A percentile compares a stretch with the other conserved stretches of the same genome.
These are phyloP conservation scores for Colletotrichum tanaceti DNA, from an alignment of 2,329 filamentous ascomycete species.

Conservation along the genomic window DNA sequence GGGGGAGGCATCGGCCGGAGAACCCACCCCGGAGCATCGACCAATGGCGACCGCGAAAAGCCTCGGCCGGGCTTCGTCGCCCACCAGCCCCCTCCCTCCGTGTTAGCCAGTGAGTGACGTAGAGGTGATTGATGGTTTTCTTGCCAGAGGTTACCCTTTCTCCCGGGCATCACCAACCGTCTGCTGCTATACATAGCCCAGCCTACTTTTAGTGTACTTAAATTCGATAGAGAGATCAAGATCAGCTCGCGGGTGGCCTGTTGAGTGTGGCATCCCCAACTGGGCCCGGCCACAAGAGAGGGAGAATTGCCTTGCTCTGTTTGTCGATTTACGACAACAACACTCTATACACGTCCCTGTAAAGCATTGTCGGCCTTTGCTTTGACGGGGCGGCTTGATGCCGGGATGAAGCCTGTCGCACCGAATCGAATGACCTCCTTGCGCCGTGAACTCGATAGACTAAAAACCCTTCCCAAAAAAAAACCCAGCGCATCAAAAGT, in stretches of 20 bases:
- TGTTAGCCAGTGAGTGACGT: constrained; percentile 37
- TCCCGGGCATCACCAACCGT: constrained; percentile 5
- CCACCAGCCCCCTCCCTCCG: constrained; percentile 18
- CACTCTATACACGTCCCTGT: too few relatives aligned
- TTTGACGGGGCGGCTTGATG: background rate
- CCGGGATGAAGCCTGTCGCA: background rate
- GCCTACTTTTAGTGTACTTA: constrained; percentile 1
- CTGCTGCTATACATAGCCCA: background rate
- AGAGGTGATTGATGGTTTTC: constrained; percentile 24
- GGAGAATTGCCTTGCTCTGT: background rate
- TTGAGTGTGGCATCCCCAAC: background rate
- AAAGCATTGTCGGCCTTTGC: background rate
- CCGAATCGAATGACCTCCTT: constrained; percentile 1
- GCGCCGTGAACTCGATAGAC: constrained; percentile 13
- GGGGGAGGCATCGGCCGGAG: constrained; percentile 9
- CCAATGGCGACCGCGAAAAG: constrained; percentile 18
- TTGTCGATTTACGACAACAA: background rate
- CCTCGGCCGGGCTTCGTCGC: constrained; percentile 7
- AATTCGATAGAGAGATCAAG: background rate
- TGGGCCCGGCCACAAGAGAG: background rate
- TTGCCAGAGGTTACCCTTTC: constrained; percentile 1
- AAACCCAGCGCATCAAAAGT: constrained; percentile 22
- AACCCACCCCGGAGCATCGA: constrained; percentile 12
- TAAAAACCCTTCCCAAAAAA: too few relatives aligned
- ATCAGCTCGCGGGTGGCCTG: background rate